Evolutionary conservation across 1,284 basidiomycete genomes (phyloP).

Genomic region (Rhodotorula sp.): DNA sequence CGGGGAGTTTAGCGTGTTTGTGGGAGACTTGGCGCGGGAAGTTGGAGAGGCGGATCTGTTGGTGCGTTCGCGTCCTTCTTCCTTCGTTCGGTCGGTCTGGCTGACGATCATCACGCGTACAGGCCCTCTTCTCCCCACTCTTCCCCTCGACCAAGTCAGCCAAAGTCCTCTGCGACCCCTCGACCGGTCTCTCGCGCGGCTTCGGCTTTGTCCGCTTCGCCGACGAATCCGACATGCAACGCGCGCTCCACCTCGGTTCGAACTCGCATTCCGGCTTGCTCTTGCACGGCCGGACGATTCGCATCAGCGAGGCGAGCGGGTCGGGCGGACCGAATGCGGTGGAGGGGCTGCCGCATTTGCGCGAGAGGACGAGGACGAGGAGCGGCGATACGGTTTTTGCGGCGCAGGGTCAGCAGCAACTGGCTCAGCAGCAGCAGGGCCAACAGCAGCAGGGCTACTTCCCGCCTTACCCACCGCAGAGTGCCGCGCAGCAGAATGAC

Average conservation of each 20-base stretch:
- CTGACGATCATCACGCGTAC: slow-evolving; percentile 53
- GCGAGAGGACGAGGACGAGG: slow-evolving; percentile 25
- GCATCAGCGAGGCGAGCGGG: slow-evolving; percentile 64
- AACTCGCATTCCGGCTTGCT: slow-evolving; percentile 42
- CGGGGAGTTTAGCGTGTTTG: slow-evolving; percentile 81
- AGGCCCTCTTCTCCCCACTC: slow-evolving; percentile 65
- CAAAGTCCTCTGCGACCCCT: slow-evolving; percentile 83
- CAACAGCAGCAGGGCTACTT: slow-evolving; percentile 24
- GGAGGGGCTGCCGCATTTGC: slow-evolving; percentile 5
- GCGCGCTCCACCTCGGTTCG: slow-evolving; percentile 63
- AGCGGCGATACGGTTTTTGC: slow-evolving; percentile 1
- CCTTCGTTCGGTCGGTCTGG: too few relatives aligned
- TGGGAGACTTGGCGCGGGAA: slow-evolving; percentile 83
- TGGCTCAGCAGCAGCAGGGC: neutral
- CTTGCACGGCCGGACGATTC: slow-evolving; percentile 45
- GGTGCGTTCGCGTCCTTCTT: slow-evolving; percentile 23
- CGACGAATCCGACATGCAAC: slow-evolving; percentile 79
- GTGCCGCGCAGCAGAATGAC: neutral
- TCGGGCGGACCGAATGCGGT: slow-evolving; percentile 20
- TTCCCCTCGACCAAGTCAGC: slow-evolving; percentile 87
- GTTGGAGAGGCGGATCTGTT: slow-evolving; percentile 85
- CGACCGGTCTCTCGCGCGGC: slow-evolving; percentile 80
- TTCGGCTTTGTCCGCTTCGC: slow-evolving; percentile 88
- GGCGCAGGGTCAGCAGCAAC: slow-evolving; percentile 10
- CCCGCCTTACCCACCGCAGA: slow-evolving; percentile 20